phyloP scores from a whole-genome alignment of 441 rosid species.

The Erysimum pusillum region DNA sequence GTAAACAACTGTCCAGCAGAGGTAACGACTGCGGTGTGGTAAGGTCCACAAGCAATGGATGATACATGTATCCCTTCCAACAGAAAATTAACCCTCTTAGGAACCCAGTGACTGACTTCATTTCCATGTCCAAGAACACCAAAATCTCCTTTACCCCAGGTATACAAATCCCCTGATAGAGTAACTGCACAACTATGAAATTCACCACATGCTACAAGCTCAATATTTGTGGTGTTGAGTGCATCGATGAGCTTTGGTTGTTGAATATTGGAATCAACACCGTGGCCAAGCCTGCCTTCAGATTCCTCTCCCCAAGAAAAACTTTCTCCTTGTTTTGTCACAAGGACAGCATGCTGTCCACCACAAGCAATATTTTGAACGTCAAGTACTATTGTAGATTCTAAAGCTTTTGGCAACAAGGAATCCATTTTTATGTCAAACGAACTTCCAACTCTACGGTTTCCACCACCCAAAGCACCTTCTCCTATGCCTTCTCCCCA shows the following conservation, averaged over 20 bases:
- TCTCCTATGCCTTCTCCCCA: conserved; percentile 98
- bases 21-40: conserved; percentile 95
- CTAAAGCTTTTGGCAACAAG: conserved; percentile 86
- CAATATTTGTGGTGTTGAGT: conserved; percentile 79
- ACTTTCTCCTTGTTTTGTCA: conserved; percentile 90
- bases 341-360: conserved; percentile 87
- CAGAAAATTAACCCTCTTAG: conserved; percentile 88
- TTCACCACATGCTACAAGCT: conserved; percentile 93
- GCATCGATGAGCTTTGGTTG: conserved; percentile 90
- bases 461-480: conserved; percentile 90
- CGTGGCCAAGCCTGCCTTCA: conserved; percentile 99
- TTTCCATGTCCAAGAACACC: conserved; percentile 97
- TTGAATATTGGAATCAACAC: conserved; percentile 85
- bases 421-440: conserved; percentile 77
- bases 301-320: conserved; percentile 98
- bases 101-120: conserved; percentile 91
- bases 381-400: conserved; percentile 92
- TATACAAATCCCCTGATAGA: conserved; percentile 92
- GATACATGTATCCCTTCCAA: conserved; percentile 96
- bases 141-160: conserved; percentile 97
- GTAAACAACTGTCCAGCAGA: conserved; percentile 95
- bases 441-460: conserved; percentile 69
- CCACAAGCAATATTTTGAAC: conserved; percentile 95
- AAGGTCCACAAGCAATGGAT: conserved; percentile 92
- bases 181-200: conserved; percentile 95